Conservation (phyloP, 31 red algal species). For the Bonnemaisonia californica region DNA sequence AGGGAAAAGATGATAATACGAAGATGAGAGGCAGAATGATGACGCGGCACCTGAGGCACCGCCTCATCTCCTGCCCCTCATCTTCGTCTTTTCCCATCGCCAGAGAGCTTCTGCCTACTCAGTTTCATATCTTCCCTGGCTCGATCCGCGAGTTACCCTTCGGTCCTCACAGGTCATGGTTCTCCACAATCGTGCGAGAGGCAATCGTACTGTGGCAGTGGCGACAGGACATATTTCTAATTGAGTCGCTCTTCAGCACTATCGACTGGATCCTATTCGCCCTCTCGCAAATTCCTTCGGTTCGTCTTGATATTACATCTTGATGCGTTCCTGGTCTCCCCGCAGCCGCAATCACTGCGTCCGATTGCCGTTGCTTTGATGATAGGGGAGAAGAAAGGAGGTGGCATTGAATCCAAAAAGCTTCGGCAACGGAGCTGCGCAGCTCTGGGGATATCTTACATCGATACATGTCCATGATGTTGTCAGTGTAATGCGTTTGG, state of each 20-base stretch:
- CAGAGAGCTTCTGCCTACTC: constrained; percentile 3
- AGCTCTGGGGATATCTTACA: background rate
- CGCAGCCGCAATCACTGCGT: background rate
- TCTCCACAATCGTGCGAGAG: constrained; percentile 36
- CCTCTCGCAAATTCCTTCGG: constrained; percentile 9
- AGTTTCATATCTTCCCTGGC: constrained; percentile 36
- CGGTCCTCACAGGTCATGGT: background rate
- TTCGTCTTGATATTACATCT: constrained; percentile 6
- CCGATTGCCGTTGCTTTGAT: background rate
- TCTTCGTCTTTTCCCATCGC: no score
- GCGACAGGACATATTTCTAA: constrained; percentile 61
- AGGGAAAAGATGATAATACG: no score
- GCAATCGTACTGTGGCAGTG: constrained; percentile 69
- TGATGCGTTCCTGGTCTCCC: background rate
- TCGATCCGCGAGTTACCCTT: constrained; percentile 49
- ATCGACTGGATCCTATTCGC: background rate
- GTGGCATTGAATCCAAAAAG: background rate
- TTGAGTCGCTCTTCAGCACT: constrained; percentile 60
- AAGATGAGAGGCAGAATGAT: no score
- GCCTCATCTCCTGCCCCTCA: no score
- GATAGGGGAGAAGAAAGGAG: background rate
- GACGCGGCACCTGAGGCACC: no score
- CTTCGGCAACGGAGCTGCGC: background rate
- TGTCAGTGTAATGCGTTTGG: constrained; percentile 40
- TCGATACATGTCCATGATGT: background rate